These are phyloP conservation scores for Mortierella hygrophila DNA, from an alignment of 192 early-diverging fungal species.

Conservation along the genomic window DNA sequence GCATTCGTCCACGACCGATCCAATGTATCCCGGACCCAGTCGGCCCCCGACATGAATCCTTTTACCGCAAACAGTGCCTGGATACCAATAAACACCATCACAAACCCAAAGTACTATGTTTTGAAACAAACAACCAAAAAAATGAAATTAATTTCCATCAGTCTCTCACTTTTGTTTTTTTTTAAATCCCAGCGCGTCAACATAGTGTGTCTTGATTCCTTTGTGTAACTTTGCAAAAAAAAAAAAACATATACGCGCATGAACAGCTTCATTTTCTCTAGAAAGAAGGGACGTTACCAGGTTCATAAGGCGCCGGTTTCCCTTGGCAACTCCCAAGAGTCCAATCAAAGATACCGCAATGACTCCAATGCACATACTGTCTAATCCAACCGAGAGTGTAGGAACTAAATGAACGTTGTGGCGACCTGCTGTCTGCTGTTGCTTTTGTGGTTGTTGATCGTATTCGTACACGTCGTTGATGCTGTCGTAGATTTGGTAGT, in stretches of 20 bases:
- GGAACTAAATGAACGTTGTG: background rate
- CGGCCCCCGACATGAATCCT: background rate
- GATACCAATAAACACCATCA: slow-evolving; percentile 1
- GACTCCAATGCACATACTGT: slow-evolving; percentile 20
- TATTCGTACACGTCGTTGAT: background rate
- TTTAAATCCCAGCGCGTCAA: background rate
- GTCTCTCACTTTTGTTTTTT: background rate
- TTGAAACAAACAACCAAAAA: background rate
- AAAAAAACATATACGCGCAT: background rate
- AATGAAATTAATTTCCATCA: background rate
- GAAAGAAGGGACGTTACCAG: slow-evolving; percentile 21
- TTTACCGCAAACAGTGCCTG: slow-evolving; percentile 3
- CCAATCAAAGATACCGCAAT: slow-evolving; percentile 24
- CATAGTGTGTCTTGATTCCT: background rate
- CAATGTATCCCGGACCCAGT: slow-evolving; percentile 12
- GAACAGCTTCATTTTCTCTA: background rate
- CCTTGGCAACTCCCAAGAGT: slow-evolving; percentile 23
- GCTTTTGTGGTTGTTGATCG: background rate
- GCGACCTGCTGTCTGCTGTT: background rate
- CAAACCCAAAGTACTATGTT: slow-evolving; percentile 33
- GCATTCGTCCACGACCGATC: slow-evolving; percentile 30
- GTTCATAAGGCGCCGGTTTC: slow-evolving; percentile 25
- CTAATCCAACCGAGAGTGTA: slow-evolving; percentile 14
- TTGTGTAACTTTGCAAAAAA: background rate
- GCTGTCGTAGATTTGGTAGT: background rate